A percentile compares a stretch with the other conserved stretches of the same genome.
phyloP scores from a whole-genome alignment of 2,329 filamentous ascomycete genomes.

The Xenoacremonium recifei region DNA sequence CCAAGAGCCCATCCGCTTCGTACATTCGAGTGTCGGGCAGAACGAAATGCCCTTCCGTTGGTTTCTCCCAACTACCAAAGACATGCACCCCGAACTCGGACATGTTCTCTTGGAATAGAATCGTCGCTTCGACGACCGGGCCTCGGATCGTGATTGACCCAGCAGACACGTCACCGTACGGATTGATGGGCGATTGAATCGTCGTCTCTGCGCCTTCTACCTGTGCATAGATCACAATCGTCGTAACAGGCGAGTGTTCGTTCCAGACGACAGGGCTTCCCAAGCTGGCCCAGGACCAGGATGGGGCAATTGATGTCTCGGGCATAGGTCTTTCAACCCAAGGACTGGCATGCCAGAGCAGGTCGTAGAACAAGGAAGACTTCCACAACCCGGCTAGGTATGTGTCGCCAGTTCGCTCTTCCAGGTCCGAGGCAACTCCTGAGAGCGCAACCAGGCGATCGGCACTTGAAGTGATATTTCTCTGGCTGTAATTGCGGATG shows the following conservation, averaged over 20 bases:
- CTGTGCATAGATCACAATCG: not conserved
- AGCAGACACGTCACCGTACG: not conserved
- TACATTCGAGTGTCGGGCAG: conserved; percentile 3
- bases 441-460: conserved; percentile 4
- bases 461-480: conserved; percentile 3
- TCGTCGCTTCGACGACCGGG: not conserved
- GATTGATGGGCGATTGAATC: not conserved
- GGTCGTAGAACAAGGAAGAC: conserved; percentile 4
- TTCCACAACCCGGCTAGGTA: conserved; percentile 4
- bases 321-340: not conserved
- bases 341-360: conserved; percentile 2
- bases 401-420: not conserved
- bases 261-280: conserved; percentile 1
- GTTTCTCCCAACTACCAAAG: conserved; percentile 2
- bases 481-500: conserved; percentile 1
- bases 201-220: not conserved
- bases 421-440: not conserved
- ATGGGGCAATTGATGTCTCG: not conserved
- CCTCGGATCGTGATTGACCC: not conserved
- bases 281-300: conserved; percentile 4
- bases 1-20: conserved; percentile 4
- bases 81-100: not conserved
- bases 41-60: not conserved
- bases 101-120: not conserved
- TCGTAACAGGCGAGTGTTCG: not conserved